Evolutionary conservation across 1,284 basidiomycete species (phyloP).

Genomic region (Schizophyllum commune): DNA sequence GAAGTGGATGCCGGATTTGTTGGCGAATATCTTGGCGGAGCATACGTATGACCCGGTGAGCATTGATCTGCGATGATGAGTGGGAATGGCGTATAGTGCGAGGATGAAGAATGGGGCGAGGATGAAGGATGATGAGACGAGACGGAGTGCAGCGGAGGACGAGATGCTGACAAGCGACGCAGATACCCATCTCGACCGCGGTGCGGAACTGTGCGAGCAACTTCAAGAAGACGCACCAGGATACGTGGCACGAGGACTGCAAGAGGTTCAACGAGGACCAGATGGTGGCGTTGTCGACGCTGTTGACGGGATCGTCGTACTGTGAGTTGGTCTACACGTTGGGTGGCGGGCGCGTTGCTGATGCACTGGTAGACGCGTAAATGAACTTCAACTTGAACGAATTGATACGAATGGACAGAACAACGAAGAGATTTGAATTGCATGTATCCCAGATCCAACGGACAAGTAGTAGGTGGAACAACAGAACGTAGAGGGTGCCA

Average conservation of each 20-base stretch:
- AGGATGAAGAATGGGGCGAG: not conserved
- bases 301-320: slow-evolving; percentile 68
- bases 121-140: not conserved
- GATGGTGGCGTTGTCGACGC: slow-evolving; percentile 59
- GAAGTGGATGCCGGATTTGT: slow-evolving; percentile 74
- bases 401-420: not conserved
- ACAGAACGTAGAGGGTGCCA: too few species aligned
- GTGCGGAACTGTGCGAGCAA: slow-evolving; percentile 67
- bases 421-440: too few species aligned
- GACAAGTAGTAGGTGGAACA: too few species aligned
- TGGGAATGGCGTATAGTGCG: slow-evolving; percentile 2
- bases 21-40: slow-evolving; percentile 66
- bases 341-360: not conserved
- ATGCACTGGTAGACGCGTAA: not conserved
- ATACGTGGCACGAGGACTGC: slow-evolving; percentile 81
- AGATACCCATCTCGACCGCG: slow-evolving; percentile 69
- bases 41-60: slow-evolving; percentile 74
- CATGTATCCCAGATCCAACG: too few species aligned
- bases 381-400: slow-evolving; percentile 33
- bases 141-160: too few species aligned
- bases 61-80: slow-evolving; percentile 1
- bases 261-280: slow-evolving; percentile 71
- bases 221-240: slow-evolving; percentile 74
- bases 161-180: not conserved
- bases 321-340: slow-evolving; percentile 38